Evolutionary conservation across 2,329 filamentous ascomycete species (phyloP).

Genomic region (Beauveria varroae): DNA sequence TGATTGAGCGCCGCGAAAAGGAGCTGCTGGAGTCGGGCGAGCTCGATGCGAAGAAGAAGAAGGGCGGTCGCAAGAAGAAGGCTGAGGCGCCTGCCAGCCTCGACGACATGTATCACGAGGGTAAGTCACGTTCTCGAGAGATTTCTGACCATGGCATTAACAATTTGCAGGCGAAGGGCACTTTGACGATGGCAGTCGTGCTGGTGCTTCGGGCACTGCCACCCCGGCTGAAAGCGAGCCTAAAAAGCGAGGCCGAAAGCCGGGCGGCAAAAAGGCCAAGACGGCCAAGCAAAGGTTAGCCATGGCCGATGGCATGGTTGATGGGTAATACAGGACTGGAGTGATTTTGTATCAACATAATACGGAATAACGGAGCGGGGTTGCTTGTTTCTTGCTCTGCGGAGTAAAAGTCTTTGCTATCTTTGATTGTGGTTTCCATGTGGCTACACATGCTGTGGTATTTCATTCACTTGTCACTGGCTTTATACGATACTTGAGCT

Average conservation of each 20-base stretch:
- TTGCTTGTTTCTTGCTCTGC: constrained; percentile 2
- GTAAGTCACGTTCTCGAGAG: constrained; percentile 45
- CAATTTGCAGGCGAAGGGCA: constrained; percentile 72
- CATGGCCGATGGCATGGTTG: constrained; percentile 53
- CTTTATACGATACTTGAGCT: background rate
- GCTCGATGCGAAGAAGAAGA: constrained; percentile 57
- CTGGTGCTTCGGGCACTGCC: constrained; percentile 61
- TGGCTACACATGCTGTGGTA: background rate
- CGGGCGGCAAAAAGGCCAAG: constrained; percentile 50
- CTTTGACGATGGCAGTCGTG: constrained; percentile 83
- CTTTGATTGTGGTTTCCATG: background rate
- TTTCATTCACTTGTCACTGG: background rate
- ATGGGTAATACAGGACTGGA: constrained; percentile 14
- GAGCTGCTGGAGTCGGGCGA: constrained; percentile 72
- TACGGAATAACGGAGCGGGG: constrained; percentile 1
- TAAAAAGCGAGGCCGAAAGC: constrained; percentile 50
- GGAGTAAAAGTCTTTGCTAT: constrained; percentile 3
- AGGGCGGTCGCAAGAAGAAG: constrained; percentile 50
- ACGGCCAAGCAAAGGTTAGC: constrained; percentile 61
- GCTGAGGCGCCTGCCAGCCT: constrained; percentile 55
- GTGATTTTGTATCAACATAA: constrained; percentile 12
- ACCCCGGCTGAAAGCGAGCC: constrained; percentile 62
- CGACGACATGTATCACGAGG: constrained; percentile 99
- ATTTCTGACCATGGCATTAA: constrained; percentile 17
- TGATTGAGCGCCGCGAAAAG: constrained; percentile 88